These are phyloP conservation scores for Stachybotrys chartarum DNA, from an alignment of 2,329 filamentous ascomycete species.

Conservation along the genomic window DNA sequence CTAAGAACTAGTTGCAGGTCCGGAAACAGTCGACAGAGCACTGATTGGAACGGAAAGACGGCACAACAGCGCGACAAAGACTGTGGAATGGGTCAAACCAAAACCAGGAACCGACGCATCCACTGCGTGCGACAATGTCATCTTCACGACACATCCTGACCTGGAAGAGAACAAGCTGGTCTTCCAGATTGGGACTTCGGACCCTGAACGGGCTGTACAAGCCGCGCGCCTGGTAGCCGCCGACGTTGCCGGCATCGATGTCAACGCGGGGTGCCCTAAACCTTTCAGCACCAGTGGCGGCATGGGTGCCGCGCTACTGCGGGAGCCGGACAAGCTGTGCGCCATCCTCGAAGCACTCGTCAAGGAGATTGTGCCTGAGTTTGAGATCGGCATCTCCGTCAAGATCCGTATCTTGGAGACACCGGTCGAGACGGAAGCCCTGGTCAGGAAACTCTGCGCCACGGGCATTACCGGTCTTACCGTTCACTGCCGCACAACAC, in stretches of 20 bases:
- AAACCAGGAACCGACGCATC: slow-evolving; percentile 29
- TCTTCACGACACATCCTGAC: slow-evolving; percentile 77
- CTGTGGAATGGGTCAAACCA: slow-evolving; percentile 68
- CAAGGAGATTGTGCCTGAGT: slow-evolving; percentile 65
- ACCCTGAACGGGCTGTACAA: slow-evolving; percentile 73
- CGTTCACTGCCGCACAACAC: slow-evolving; percentile 90
- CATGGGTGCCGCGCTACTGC: slow-evolving; percentile 89
- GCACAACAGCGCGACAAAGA: slow-evolving; percentile 68
- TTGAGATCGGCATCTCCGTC: slow-evolving; percentile 88
- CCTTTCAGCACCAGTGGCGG: slow-evolving; percentile 89
- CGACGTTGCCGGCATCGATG: slow-evolving; percentile 89
- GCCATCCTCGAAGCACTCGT: slow-evolving; percentile 81
- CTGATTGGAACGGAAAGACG: slow-evolving; percentile 81
- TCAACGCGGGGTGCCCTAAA: slow-evolving; percentile 98
- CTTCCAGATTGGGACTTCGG: slow-evolving; percentile 87
- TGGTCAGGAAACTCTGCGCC: slow-evolving; percentile 71
- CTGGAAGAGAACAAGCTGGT: slow-evolving; percentile 70
- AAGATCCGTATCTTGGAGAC: slow-evolving; percentile 88
- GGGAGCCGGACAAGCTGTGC: slow-evolving; percentile 75
- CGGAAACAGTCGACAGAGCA: slow-evolving; percentile 87
- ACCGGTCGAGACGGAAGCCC: slow-evolving; percentile 62
- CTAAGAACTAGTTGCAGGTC: slow-evolving; percentile 44
- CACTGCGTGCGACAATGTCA: slow-evolving; percentile 56
- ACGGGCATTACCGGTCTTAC: slow-evolving; percentile 92
- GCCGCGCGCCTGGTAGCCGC: slow-evolving; percentile 77